Conservation (phyloP, 805 yeast genomes). For the Yarrowia bubula region DNA sequence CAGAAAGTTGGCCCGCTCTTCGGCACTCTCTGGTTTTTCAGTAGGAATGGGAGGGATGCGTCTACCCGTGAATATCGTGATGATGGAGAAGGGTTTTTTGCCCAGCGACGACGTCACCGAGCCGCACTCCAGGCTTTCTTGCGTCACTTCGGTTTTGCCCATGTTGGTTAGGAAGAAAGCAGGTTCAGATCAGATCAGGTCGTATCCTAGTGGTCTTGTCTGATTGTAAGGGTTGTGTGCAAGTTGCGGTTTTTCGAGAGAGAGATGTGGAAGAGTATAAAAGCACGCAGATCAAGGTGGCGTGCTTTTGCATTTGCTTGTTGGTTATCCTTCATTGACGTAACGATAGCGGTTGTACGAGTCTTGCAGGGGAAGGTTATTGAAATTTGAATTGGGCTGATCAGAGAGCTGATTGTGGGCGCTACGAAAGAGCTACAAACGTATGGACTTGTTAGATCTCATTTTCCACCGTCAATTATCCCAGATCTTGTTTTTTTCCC, state of each 20-base stretch:
- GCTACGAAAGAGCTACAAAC: background rate
- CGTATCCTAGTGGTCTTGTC: background rate
- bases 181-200: background rate
- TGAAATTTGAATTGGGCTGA: background rate
- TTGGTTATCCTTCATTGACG: background rate
- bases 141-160: background rate
- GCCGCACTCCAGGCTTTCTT: background rate
- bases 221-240: no score
- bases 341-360: background rate
- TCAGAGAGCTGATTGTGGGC: no score
- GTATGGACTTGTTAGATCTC: background rate
- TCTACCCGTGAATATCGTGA: slow-evolving; percentile 20
- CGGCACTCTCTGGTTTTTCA: slow-evolving; percentile 20
- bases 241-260: no score
- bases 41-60: slow-evolving; percentile 1
- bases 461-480: background rate
- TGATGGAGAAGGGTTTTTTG: background rate
- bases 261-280: background rate
- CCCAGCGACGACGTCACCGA: slow-evolving; percentile 1
- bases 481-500: background rate
- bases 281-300: background rate
- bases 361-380: no score
- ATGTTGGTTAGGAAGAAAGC: background rate
- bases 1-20: background rate
- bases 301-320: background rate